Percentiles rank a stretch among this genome's conserved stretches.
phyloP scores from a whole-genome alignment of 495 filamentous ascomycete genomes.

The Hyaloscypha variabilis region DNA sequence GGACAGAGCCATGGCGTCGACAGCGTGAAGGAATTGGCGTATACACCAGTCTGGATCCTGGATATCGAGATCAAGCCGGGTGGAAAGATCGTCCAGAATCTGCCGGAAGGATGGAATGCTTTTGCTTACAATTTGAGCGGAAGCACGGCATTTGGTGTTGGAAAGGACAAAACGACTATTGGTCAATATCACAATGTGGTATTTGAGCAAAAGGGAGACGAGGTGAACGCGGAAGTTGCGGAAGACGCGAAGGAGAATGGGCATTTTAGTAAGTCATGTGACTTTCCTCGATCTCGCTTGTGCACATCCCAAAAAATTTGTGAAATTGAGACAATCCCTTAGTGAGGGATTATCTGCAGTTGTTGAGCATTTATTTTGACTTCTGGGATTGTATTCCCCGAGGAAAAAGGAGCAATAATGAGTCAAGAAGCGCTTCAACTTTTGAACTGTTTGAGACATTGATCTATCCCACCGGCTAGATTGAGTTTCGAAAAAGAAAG shows the following conservation, averaged over 20 bases:
- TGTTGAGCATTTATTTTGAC: not conserved
- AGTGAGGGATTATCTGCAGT: not conserved
- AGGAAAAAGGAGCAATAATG: not conserved
- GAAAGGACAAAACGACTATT: constrained; percentile 55
- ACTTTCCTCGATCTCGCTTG: constrained; percentile 1
- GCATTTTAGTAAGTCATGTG: constrained; percentile 55
- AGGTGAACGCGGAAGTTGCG: constrained; percentile 68
- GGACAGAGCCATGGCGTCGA: constrained; percentile 84
- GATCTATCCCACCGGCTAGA: not conserved
- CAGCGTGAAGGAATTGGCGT: constrained; percentile 84
- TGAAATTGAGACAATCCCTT: not conserved
- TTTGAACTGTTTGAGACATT: not conserved
- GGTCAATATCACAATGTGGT: constrained; percentile 86
- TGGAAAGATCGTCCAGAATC: constrained; percentile 67
- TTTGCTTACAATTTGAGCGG: constrained; percentile 86
- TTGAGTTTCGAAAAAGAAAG: no score
- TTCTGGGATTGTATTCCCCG: not conserved
- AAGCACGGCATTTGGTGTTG: constrained; percentile 64
- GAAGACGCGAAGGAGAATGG: constrained; percentile 66
- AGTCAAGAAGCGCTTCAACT: not conserved
- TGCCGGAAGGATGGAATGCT: constrained; percentile 87
- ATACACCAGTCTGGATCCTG: constrained; percentile 93
- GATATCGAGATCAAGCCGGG: constrained; percentile 85
- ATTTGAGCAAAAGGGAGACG: constrained; percentile 80
- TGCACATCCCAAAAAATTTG: not conserved